phyloP scores from a whole-genome alignment of 2,329 filamentous ascomycete genomes.

The Pezizomycotina sp. region DNA sequence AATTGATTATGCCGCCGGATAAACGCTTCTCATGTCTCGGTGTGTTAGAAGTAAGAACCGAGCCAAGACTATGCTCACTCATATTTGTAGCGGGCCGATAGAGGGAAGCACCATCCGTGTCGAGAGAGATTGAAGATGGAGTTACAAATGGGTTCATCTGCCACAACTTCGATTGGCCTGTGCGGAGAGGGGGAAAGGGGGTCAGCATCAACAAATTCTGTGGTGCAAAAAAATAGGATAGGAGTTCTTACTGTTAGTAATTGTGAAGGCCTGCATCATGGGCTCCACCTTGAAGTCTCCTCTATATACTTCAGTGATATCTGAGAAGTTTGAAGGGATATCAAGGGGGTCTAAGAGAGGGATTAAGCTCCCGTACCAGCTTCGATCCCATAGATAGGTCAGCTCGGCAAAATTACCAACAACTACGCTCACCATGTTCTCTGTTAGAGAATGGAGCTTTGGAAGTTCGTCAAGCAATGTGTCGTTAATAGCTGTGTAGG shows the following conservation, averaged over 20 bases:
- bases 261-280: slow-evolving; percentile 14
- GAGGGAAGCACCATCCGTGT: no score
- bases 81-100: no score
- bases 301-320: slow-evolving; percentile 63
- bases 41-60: no score
- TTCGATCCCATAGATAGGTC: slow-evolving; percentile 65
- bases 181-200: no score
- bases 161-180: no score
- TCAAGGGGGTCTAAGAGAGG: slow-evolving; percentile 50
- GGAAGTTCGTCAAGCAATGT: slow-evolving; percentile 86
- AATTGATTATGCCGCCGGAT: no score
- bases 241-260: slow-evolving; percentile 18
- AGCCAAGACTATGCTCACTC: no score
- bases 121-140: no score
- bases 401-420: slow-evolving; percentile 70
- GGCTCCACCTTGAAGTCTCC: slow-evolving; percentile 63
- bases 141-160: no score
- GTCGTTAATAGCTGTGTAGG: slow-evolving; percentile 82
- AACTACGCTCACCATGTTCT: slow-evolving; percentile 67
- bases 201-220: no score
- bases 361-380: slow-evolving; percentile 70
- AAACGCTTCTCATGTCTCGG: no score
- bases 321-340: slow-evolving; percentile 48
- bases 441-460: slow-evolving; percentile 63
- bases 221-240: no score